Conservation (phyloP, 2,329 filamentous ascomycete species). For the Sporothrix dimorphospora region DNA sequence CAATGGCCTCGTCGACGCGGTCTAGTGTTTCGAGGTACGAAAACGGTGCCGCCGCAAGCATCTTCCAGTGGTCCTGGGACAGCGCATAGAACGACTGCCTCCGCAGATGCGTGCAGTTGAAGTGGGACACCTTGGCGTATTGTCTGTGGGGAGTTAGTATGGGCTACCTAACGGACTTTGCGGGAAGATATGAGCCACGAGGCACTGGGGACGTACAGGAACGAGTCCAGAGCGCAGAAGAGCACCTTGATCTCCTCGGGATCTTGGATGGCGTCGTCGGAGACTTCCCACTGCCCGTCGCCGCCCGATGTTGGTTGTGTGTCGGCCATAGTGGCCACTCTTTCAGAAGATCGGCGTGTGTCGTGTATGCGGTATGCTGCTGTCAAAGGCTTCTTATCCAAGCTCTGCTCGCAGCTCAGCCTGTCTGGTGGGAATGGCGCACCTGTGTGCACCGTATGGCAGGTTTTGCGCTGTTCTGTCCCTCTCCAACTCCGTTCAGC, state of each 20-base stretch:
- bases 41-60: slow-evolving; percentile 81
- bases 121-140: slow-evolving; percentile 83
- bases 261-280: slow-evolving; percentile 50
- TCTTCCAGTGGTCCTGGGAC: slow-evolving; percentile 78
- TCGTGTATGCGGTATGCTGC: too few relatives aligned
- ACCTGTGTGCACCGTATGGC: background rate
- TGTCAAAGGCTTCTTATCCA: background rate
- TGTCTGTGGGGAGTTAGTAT: slow-evolving; percentile 57
- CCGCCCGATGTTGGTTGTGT: background rate
- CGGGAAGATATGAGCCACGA: background rate
- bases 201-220: slow-evolving; percentile 65
- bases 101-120: slow-evolving; percentile 87
- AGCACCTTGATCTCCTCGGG: slow-evolving; percentile 80
- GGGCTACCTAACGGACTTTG: background rate
- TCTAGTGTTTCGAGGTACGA: slow-evolving; percentile 78
- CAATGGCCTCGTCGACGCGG: slow-evolving; percentile 83
- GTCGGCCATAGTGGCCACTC: background rate
- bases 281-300: slow-evolving; percentile 27
- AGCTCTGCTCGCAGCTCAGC: background rate
- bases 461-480: background rate
- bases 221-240: slow-evolving; percentile 83
- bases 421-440: background rate
- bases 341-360: too few relatives aligned
- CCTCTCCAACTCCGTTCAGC: background rate
- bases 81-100: slow-evolving; percentile 93